A percentile compares a stretch with the other conserved stretches of the same genome.
Evolutionary conservation across 78 protist genomes (phyloP).

Genomic region (Anaeramoeba ignava): DNA sequence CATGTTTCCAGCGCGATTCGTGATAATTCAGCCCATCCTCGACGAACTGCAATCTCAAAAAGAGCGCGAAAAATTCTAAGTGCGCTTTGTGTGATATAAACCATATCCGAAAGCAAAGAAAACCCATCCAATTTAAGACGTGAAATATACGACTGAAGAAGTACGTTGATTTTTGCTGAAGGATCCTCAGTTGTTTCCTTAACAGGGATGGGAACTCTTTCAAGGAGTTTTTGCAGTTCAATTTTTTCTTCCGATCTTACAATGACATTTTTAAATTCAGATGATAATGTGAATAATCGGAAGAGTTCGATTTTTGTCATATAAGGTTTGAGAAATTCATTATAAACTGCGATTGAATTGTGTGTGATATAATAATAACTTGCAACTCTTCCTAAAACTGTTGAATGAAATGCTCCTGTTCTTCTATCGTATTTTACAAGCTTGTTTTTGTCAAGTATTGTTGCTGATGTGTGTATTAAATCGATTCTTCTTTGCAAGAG

Average conservation of each 20-base stretch:
- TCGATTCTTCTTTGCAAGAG: slow-evolving; percentile 60
- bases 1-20: slow-evolving; percentile 43
- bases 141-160: slow-evolving; percentile 93
- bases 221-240: slow-evolving; percentile 78
- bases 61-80: slow-evolving; percentile 76
- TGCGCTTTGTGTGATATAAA: slow-evolving; percentile 91
- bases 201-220: slow-evolving; percentile 88
- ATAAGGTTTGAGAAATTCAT: slow-evolving; percentile 65
- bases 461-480: slow-evolving; percentile 83
- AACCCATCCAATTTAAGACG: slow-evolving; percentile 81
- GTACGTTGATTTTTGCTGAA: slow-evolving; percentile 68
- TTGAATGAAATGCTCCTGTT: slow-evolving; percentile 56
- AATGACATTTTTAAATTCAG: slow-evolving; percentile 74
- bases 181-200: slow-evolving; percentile 56
- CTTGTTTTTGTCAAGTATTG: slow-evolving; percentile 53
- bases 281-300: slow-evolving; percentile 53
- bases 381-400: slow-evolving; percentile 95
- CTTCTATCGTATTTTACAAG: slow-evolving; percentile 75
- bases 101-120: slow-evolving; percentile 90
- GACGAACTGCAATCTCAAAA: slow-evolving; percentile 67
- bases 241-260: slow-evolving; percentile 90
- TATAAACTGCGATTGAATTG: slow-evolving; percentile 55
- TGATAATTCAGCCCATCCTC: slow-evolving; percentile 90
- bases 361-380: slow-evolving; percentile 81
- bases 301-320: slow-evolving; percentile 82